Evolutionary conservation across 805 yeast species (phyloP).

Genomic region (Candida schatavii): DNA sequence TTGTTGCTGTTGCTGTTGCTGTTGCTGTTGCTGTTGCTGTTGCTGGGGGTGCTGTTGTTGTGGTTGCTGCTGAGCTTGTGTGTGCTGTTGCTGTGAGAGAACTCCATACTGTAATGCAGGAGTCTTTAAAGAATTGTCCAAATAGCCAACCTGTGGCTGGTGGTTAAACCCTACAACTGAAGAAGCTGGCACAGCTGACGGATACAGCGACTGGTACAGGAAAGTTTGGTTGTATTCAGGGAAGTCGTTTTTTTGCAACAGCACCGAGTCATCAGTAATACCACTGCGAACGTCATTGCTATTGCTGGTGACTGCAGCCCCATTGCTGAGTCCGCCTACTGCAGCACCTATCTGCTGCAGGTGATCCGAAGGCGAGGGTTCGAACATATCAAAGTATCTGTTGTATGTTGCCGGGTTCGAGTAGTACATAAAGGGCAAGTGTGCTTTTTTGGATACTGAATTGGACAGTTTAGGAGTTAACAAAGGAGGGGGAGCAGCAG

Average conservation of each 20-base stretch:
- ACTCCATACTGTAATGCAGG: not conserved
- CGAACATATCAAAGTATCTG: conserved; percentile 6
- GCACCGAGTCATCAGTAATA: not conserved
- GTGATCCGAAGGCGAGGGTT: conserved; percentile 1
- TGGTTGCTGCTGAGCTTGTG: not conserved
- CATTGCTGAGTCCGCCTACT: conserved; percentile 1
- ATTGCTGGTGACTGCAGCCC: not conserved
- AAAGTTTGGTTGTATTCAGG: not conserved
- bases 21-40: not conserved
- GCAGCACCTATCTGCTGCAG: not conserved
- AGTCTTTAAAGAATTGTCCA: not conserved
- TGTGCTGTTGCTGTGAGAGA: not conserved
- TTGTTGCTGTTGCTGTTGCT: not conserved
- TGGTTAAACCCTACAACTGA: not conserved
- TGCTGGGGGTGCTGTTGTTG: not conserved
- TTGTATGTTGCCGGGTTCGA: conserved; percentile 4
- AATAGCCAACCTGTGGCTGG: not conserved
- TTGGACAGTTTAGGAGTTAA: too few relatives aligned
- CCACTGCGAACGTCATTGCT: not conserved
- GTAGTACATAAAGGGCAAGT: conserved; percentile 2
- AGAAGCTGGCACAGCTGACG: not conserved
- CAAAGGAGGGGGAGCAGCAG: too few relatives aligned
- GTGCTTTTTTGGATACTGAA: too few relatives aligned
- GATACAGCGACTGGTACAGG: not conserved
- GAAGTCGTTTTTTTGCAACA: not conserved